Evolutionary conservation across 2,329 filamentous ascomycete genomes (phyloP).

Genomic region (Stemphylium beticola): DNA sequence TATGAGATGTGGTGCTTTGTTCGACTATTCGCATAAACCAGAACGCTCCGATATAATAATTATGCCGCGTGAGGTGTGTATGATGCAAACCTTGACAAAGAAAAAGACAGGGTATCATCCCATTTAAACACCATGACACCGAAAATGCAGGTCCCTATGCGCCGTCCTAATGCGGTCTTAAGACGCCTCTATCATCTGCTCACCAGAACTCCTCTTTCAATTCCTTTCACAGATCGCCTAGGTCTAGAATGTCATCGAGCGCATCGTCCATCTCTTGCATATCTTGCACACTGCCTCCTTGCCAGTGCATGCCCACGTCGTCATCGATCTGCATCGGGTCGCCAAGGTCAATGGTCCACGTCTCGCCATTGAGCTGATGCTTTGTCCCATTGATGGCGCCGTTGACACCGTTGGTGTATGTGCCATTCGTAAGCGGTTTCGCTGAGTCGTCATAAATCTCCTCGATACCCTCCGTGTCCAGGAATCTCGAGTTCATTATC

Average conservation of each 20-base stretch:
- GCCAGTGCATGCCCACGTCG: constrained; percentile 45
- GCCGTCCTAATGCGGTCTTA: constrained; percentile 2
- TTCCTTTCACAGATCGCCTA: constrained; percentile 27
- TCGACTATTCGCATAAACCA: too few species aligned
- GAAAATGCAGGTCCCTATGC: constrained; percentile 6
- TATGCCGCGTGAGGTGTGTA: too few species aligned
- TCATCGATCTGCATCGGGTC: constrained; percentile 37
- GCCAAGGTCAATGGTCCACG: constrained; percentile 34
- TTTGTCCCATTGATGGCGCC: constrained; percentile 16
- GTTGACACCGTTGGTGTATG: constrained; percentile 15
- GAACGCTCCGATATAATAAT: too few species aligned
- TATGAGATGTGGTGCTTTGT: too few species aligned
- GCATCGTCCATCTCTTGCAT: constrained; percentile 39
- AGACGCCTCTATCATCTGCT: neutral
- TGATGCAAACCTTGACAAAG: neutral
- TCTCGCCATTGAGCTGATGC: constrained; percentile 8
- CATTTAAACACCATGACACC: constrained; percentile 12
- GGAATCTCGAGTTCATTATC: constrained; percentile 69
- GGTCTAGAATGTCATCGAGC: constrained; percentile 48
- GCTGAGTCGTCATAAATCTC: constrained; percentile 17
- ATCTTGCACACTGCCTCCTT: constrained; percentile 46
- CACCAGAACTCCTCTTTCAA: neutral
- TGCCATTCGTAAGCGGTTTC: constrained; percentile 12
- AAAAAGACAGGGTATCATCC: constrained; percentile 27
- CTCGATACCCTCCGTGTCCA: constrained; percentile 59